These are phyloP conservation scores for Chalciporus piperatus DNA, from an alignment of 768 basidiomycete genomes.

Conservation along the genomic window DNA sequence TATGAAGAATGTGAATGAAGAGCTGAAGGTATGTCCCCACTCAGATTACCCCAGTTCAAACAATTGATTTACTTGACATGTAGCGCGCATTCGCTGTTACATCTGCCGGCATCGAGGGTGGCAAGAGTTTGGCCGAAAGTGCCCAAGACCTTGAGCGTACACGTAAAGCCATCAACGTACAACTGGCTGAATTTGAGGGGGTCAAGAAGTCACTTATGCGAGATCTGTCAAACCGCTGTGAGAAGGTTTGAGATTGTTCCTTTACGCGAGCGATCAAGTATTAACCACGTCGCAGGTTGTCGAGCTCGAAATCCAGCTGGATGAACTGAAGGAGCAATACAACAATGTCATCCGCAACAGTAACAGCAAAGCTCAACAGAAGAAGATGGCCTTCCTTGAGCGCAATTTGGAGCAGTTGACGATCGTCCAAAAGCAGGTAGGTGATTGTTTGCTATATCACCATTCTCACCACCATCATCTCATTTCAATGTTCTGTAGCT, in stretches of 20 bases:
- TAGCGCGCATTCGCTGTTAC: slow-evolving; percentile 97
- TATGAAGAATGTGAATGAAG: slow-evolving; percentile 95
- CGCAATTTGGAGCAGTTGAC: slow-evolving; percentile 95
- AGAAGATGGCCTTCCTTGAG: slow-evolving; percentile 99
- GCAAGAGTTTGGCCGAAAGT: slow-evolving; percentile 94
- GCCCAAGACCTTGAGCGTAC: slow-evolving; percentile 96
- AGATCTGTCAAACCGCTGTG: slow-evolving; percentile 98
- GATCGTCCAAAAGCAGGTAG: slow-evolving; percentile 93
- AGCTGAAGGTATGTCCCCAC: slow-evolving; percentile 74
- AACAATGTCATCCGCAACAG: slow-evolving; percentile 98
- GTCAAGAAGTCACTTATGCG: slow-evolving; percentile 99
- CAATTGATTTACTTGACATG: background rate
- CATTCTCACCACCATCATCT: background rate
- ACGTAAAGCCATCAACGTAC: slow-evolving; percentile 95
- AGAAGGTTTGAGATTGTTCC: slow-evolving; percentile 65
- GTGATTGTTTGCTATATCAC: slow-evolving; percentile 14
- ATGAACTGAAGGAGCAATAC: slow-evolving; percentile 98
- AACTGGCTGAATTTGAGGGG: slow-evolving; percentile 96
- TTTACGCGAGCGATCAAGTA: slow-evolving; percentile 9
- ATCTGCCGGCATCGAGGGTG: slow-evolving; percentile 94
- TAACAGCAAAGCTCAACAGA: slow-evolving; percentile 97
- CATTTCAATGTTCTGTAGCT: slow-evolving; percentile 52
- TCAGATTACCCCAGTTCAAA: too few relatives aligned
- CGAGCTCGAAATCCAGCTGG: slow-evolving; percentile 96
- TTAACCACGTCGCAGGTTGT: slow-evolving; percentile 66